Evolutionary conservation across 208 protist genomes (phyloP), one percentile per base, ranked within the genome.

Genomic region (Herpetomonas muscarum): DNA sequence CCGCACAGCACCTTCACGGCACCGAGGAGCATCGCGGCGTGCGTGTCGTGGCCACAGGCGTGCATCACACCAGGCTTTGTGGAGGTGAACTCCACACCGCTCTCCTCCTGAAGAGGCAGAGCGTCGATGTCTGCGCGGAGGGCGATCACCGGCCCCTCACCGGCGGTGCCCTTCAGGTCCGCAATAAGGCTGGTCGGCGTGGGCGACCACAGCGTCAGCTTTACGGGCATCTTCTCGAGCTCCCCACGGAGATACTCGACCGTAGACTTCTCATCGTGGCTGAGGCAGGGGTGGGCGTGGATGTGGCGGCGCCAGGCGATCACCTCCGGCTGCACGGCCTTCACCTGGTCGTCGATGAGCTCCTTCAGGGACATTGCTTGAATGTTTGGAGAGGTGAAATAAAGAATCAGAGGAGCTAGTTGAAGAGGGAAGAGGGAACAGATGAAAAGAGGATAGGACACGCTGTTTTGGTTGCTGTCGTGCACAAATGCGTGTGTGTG

Each of bases 81-180:
- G 3, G 82, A 86, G 61, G 62, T 79, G 67, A 86, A 90, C 22
- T 71, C 55, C 67, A 83, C 78, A 22, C 70, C 74, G 55, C 62
- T 76, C 52, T 83, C 75, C 64, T 89, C 82, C 45, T 81, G 64
- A 25, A 84, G 57, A 22, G 78, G 82, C 48, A 85, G 72, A 17
- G 82, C 82, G 52, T 90, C 82, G 51, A 90, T 90, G 56, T 85
- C 75, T 15, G 82, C 71, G 52, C 78, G 71, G 58, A 85, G 67
- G 1, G 82, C 82, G 17, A 77, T 61, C 45, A 71, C 78, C 36
- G 74, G 71, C 2, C 75, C 78, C 45, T 63, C 70, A 22, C 69
- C 77, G 15, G 74, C 81, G n/a, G 68, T 56, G 15, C 82, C 78
- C 26, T 60, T 74, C 41, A 90, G 69, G 39, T 79, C 64, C 1